Evolutionary conservation across 2,329 filamentous ascomycete species (phyloP).

Genomic region (Colletotrichum coccodes): DNA sequence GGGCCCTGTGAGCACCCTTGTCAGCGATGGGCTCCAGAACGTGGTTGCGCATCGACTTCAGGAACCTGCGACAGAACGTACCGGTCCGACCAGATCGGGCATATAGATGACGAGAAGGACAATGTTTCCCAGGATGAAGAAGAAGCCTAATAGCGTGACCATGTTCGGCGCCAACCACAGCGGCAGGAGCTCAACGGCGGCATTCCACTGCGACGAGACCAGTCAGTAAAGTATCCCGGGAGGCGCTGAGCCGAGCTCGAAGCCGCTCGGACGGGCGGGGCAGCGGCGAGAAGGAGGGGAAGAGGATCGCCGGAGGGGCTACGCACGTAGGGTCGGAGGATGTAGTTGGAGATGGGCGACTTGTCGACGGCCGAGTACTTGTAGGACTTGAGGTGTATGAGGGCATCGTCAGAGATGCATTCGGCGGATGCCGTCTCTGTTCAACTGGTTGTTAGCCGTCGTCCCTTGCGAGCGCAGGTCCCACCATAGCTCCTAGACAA

Average conservation of each 20-base stretch:
- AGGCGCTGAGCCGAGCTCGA: slow-evolving; percentile 1
- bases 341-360: slow-evolving; percentile 91
- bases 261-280: slow-evolving; percentile 27
- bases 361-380: slow-evolving; percentile 98
- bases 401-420: slow-evolving; percentile 88
- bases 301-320: slow-evolving; percentile 25
- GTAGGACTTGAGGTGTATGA: slow-evolving; percentile 92
- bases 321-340: slow-evolving; percentile 93
- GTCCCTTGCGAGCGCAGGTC: not conserved
- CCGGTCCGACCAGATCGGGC: slow-evolving; percentile 90
- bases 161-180: slow-evolving; percentile 98
- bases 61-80: slow-evolving; percentile 55
- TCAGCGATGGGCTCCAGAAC: slow-evolving; percentile 22
- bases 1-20: slow-evolving; percentile 68
- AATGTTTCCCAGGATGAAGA: slow-evolving; percentile 91
- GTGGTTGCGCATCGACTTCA: slow-evolving; percentile 24
- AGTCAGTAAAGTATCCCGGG: slow-evolving; percentile 34
- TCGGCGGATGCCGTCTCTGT: slow-evolving; percentile 67
- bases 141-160: slow-evolving; percentile 94
- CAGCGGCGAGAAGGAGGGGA: slow-evolving; percentile 21
- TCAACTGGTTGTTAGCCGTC: not conserved
- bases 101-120: slow-evolving; percentile 79
- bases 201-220: slow-evolving; percentile 82
- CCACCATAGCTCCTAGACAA: slow-evolving; percentile 5
- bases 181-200: slow-evolving; percentile 88